Percentiles rank a stretch among this genome's conserved stretches.
These are phyloP conservation scores for Fusarium lyarnte DNA, from an alignment of 2,329 filamentous ascomycete genomes.

Conservation along the genomic window DNA sequence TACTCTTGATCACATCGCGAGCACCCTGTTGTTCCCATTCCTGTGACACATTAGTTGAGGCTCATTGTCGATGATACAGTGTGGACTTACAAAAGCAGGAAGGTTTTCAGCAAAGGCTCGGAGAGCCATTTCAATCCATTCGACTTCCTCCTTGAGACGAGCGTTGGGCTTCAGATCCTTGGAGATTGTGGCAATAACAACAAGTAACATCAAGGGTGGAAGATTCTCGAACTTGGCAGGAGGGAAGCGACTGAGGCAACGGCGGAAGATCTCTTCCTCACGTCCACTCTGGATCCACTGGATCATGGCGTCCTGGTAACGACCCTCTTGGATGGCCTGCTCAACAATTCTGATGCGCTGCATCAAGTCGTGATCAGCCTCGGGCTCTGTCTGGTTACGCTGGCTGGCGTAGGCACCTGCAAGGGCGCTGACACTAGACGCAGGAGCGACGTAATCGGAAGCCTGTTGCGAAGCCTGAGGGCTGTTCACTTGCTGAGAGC, in stretches of 20 bases:
- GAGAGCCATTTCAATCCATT: conserved; percentile 70
- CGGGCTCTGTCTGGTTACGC: conserved; percentile 49
- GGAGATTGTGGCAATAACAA: conserved; percentile 71
- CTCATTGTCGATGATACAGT: not conserved
- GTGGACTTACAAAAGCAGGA: conserved; percentile 59
- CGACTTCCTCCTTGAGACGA: conserved; percentile 64
- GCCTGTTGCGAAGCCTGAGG: conserved; percentile 47
- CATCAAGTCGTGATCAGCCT: conserved; percentile 61
- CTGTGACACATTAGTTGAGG: conserved; percentile 40
- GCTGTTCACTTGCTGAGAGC: conserved; percentile 46
- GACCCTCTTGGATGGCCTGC: conserved; percentile 67
- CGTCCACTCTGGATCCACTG: conserved; percentile 73
- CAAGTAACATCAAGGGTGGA: conserved; percentile 70
- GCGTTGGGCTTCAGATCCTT: conserved; percentile 64
- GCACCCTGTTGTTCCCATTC: conserved; percentile 52
- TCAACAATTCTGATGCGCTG: conserved; percentile 68
- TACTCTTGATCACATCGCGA: conserved; percentile 52
- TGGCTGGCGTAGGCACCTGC: conserved; percentile 50
- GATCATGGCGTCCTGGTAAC: conserved; percentile 70
- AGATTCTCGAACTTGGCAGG: conserved; percentile 61
- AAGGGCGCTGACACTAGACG: conserved; percentile 47
- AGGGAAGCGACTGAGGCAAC: conserved; percentile 51
- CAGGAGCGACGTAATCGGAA: conserved; percentile 48
- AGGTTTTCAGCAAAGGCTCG: conserved; percentile 61
- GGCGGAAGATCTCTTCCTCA: conserved; percentile 70